A percentile compares a stretch with the other conserved stretches of the same genome.
Evolutionary conservation across 2,329 filamentous ascomycete species (phyloP).

Genomic region (Cladosporium sp.): DNA sequence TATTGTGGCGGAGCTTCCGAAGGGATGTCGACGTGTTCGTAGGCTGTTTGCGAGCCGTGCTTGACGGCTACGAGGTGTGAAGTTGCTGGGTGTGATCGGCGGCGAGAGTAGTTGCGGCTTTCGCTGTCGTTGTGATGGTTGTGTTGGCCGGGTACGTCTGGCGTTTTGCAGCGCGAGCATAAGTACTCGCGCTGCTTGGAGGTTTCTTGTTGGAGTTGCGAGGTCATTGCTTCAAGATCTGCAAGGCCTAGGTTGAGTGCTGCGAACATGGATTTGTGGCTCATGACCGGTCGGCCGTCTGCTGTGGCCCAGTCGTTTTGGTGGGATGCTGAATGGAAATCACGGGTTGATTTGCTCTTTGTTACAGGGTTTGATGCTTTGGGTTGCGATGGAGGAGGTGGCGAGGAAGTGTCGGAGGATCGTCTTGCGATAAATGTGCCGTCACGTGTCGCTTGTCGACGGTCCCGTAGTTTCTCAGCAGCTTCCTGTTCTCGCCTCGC

Average conservation of each 20-base stretch:
- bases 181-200: background rate
- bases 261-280: conserved; percentile 9
- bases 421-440: background rate
- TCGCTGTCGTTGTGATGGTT: background rate
- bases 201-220: background rate
- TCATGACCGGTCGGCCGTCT: conserved; percentile 11
- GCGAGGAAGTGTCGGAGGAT: background rate
- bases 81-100: background rate
- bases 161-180: conserved; percentile 1
- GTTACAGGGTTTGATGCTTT: background rate
- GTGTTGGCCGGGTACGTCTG: background rate
- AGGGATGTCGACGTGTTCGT: conserved; percentile 11
- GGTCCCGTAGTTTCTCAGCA: background rate
- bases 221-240: conserved; percentile 7
- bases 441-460: conserved; percentile 3
- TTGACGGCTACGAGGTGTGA: background rate
- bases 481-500: conserved; percentile 6
- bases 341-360: background rate
- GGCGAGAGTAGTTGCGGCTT: background rate
- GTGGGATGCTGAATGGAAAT: background rate
- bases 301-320: conserved; percentile 1
- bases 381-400: background rate
- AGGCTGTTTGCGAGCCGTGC: conserved; percentile 10
- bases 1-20: conserved; percentile 7
- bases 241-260: conserved; percentile 6